phyloP scores from a whole-genome alignment of 1,139 yeast genomes.

The Geotrichum cucujoidarum region DNA sequence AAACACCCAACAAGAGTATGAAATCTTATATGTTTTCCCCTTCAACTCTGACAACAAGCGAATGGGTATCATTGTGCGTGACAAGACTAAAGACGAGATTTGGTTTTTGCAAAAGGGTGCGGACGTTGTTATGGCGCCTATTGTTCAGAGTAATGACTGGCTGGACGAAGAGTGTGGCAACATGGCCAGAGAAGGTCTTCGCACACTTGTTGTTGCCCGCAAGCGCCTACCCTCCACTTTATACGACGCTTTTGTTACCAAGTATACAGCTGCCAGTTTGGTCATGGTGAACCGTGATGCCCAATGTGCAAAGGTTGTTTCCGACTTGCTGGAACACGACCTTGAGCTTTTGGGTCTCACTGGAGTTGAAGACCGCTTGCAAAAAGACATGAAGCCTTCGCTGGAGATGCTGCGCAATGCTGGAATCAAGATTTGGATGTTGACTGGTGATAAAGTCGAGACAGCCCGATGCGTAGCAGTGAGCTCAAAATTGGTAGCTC shows the following conservation, averaged over 20 bases:
- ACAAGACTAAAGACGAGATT: conserved; percentile 56
- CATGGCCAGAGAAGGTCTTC: conserved; percentile 96
- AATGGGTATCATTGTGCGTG: conserved; percentile 86
- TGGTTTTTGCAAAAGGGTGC: conserved; percentile 95
- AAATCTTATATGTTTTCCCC: conserved; percentile 80
- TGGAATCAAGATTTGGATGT: conserved; percentile 97
- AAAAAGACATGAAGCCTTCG: conserved; percentile 83
- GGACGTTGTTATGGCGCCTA: conserved; percentile 86
- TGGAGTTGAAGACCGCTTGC: conserved; percentile 95
- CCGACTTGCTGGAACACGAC: conserved; percentile 70
- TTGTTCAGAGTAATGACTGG: conserved; percentile 89
- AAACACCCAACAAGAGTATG: conserved; percentile 51
- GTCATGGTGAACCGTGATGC: conserved; percentile 76
- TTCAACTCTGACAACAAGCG: conserved; percentile 93
- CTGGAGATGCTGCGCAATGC: conserved; percentile 92
- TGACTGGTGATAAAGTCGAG: conserved; percentile 97
- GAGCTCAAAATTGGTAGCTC: conserved; percentile 82
- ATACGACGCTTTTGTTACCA: conserved; percentile 60
- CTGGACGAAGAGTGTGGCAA: conserved; percentile 94
- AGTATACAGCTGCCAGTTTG: conserved; percentile 67
- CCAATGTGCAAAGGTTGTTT: conserved; percentile 62
- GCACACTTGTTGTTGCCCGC: conserved; percentile 89
- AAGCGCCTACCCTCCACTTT: conserved; percentile 54
- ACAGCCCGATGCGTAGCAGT: conserved; percentile 97
- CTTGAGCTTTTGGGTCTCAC: conserved; percentile 86